A percentile compares a stretch with the other conserved stretches of the same genome.
These are phyloP conservation scores for Dalbergia cultrata DNA, from an alignment of 306 rosid species.

Conservation along the genomic window DNA sequence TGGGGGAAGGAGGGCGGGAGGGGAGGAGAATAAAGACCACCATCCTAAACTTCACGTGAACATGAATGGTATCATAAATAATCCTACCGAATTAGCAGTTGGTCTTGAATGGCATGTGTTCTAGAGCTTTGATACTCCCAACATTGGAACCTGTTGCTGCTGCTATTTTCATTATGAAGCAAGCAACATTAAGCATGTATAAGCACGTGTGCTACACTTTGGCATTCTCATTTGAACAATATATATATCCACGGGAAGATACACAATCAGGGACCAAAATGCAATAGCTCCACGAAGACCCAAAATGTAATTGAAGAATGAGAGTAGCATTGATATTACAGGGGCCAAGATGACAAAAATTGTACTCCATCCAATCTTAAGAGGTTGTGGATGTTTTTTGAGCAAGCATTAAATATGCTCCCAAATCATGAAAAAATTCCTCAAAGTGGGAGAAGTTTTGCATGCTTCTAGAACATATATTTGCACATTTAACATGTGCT, in stretches of 20 bases:
- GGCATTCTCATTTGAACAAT: constrained; percentile 46
- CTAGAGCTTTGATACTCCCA: constrained; percentile 45
- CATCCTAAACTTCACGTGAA: constrained; percentile 33
- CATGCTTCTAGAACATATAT: no score
- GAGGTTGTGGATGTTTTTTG: constrained; percentile 14
- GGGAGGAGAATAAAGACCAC: not conserved
- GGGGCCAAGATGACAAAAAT: constrained; percentile 47
- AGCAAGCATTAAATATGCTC: no score
- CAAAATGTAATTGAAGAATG: constrained; percentile 59
- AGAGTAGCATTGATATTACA: constrained; percentile 51
- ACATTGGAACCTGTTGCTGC: constrained; percentile 55
- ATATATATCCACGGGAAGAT: constrained; percentile 57
- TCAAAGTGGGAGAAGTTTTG: no score
- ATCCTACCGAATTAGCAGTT: constrained; percentile 27
- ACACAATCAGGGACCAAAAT: constrained; percentile 63
- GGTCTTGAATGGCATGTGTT: constrained; percentile 48
- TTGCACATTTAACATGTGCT: no score
- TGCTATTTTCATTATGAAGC: constrained; percentile 30
- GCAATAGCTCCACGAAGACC: constrained; percentile 56
- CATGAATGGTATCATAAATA: constrained; percentile 15
- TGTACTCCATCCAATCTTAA: constrained; percentile 58
- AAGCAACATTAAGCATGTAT: constrained; percentile 46
- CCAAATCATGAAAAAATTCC: no score
- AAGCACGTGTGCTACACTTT: constrained; percentile 50
- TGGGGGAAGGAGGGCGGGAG: not conserved